phyloP scores from a whole-genome alignment of 768 basidiomycete species.

The Collybiopsis luxurians region DNA sequence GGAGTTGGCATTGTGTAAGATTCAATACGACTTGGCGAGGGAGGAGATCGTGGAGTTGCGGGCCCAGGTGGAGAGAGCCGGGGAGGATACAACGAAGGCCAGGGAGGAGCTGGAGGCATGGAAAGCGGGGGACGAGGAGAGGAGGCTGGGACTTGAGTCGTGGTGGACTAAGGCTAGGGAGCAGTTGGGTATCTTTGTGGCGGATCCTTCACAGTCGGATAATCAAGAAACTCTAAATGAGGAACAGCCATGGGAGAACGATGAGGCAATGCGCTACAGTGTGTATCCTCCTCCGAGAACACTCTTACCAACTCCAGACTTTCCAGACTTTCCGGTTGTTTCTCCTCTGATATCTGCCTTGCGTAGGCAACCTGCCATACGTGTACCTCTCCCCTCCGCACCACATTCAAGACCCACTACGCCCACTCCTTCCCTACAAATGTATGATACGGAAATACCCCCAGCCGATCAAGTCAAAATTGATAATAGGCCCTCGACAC shows the following conservation, averaged over 20 bases:
- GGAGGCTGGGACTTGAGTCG: conserved; percentile 4
- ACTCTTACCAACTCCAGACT: not conserved
- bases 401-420: not conserved
- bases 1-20: too few relatives aligned
- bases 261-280: not conserved
- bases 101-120: conserved; percentile 4
- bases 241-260: not conserved
- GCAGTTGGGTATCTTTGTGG: not conserved
- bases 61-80: not conserved
- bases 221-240: not conserved
- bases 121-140: conserved; percentile 8
- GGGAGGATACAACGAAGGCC: not conserved
- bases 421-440: conserved; percentile 3
- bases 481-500: not conserved
- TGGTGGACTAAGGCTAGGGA: conserved; percentile 6
- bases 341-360: not conserved
- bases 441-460: not conserved
- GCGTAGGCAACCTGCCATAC: not conserved
- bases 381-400: not conserved
- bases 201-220: not conserved
- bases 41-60: not conserved
- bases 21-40: not conserved
- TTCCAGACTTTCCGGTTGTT: not conserved
- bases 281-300: not conserved
- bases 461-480: conserved; percentile 1